Conservation (phyloP, 1,284 basidiomycete genomes). For the Anthracocystis setariae region DNA sequence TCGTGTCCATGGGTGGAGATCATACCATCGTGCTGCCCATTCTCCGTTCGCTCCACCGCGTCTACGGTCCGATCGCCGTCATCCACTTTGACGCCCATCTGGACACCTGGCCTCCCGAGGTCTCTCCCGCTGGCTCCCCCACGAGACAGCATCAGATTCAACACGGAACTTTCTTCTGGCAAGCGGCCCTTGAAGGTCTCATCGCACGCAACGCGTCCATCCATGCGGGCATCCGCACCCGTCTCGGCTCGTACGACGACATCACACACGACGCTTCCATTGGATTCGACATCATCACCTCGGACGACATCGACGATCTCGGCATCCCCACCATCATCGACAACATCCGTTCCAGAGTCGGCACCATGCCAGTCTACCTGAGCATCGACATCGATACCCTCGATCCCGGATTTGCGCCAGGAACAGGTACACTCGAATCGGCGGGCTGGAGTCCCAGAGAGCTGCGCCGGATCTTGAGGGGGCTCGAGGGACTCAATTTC, state of each 20-base stretch:
- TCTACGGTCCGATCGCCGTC: conserved; percentile 69
- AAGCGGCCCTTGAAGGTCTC: conserved; percentile 69
- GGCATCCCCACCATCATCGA: conserved; percentile 44
- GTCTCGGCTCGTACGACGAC: conserved; percentile 51
- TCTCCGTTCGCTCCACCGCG: conserved; percentile 67
- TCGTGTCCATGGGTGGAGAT: conserved; percentile 70
- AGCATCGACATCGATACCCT: conserved; percentile 60
- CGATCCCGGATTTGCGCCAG: conserved; percentile 54
- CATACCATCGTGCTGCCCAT: conserved; percentile 71
- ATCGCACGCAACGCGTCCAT: conserved; percentile 74
- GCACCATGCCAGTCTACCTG: conserved; percentile 54
- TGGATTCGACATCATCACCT: conserved; percentile 55
- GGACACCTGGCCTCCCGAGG: conserved; percentile 75
- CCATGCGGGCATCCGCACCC: conserved; percentile 78
- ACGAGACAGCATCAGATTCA: conserved; percentile 56
- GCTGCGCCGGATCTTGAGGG: conserved; percentile 46
- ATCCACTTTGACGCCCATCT: conserved; percentile 70
- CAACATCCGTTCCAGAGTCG: conserved; percentile 43
- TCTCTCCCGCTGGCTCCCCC: conserved; percentile 33
- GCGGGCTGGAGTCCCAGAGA: conserved; percentile 57
- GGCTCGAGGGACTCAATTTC: conserved; percentile 52
- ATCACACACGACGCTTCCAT: conserved; percentile 45
- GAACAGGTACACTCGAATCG: conserved; percentile 53
- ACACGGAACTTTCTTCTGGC: conserved; percentile 69
- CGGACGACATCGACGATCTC: conserved; percentile 54